phyloP scores from a whole-genome alignment of 1,139 yeast species.

The Ogataea hybrid region DNA sequence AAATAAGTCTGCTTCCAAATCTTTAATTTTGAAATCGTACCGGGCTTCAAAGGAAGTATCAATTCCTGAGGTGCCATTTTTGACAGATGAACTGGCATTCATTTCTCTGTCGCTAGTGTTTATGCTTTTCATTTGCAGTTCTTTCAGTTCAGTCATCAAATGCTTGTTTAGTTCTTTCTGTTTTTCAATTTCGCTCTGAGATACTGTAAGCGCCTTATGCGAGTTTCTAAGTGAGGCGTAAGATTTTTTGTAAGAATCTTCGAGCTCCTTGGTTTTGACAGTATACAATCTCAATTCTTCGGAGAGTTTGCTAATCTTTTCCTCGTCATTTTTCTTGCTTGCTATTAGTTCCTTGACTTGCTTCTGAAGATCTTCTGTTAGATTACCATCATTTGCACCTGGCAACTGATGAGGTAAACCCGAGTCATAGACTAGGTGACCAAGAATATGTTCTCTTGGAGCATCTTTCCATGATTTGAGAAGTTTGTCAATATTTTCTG shows the following conservation, averaged over 20 bases:
- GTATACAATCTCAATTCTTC: constrained; percentile 18
- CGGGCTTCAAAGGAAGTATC: constrained; percentile 62
- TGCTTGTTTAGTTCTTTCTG: constrained; percentile 56
- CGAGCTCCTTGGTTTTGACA: constrained; percentile 31
- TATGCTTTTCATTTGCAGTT: constrained; percentile 48
- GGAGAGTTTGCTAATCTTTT: constrained; percentile 21
- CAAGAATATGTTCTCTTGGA: no score
- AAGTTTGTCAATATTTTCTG: no score
- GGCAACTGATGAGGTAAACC: not conserved
- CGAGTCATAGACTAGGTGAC: no score
- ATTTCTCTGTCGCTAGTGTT: constrained; percentile 19
- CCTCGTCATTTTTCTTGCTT: constrained; percentile 30
- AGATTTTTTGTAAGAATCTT: constrained; percentile 67
- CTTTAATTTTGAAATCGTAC: constrained; percentile 73
- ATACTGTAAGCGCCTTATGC: constrained; percentile 67
- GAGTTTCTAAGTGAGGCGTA: constrained; percentile 71
- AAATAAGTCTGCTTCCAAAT: constrained; percentile 79
- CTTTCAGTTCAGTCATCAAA: constrained; percentile 66
- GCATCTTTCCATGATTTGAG: no score
- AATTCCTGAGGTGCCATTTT: constrained; percentile 21
- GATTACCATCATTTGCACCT: constrained; percentile 32
- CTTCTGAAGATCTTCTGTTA: constrained; percentile 38
- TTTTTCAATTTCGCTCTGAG: constrained; percentile 67
- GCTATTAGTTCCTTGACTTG: constrained; percentile 47
- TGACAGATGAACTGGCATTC: not conserved